phyloP scores from a whole-genome alignment of 495 filamentous ascomycete species.

The Tuber indicum region DNA sequence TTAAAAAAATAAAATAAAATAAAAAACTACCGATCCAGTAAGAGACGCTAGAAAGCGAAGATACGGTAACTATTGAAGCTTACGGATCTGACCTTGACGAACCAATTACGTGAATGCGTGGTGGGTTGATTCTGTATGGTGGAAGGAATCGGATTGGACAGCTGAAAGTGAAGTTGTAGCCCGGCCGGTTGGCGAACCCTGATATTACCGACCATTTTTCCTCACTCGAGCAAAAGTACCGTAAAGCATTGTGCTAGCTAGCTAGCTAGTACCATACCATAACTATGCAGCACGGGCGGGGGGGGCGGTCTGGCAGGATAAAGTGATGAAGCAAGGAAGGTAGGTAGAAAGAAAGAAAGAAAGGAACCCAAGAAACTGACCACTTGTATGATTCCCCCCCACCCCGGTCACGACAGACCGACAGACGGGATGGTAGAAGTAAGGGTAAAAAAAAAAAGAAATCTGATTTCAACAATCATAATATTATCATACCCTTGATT shows the following conservation, averaged over 20 bases:
- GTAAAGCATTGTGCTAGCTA: not conserved
- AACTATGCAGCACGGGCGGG: not conserved
- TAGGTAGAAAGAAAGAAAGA: not conserved
- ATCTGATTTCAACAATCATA: too few relatives aligned
- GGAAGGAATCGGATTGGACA: not conserved
- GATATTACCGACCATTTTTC: not conserved
- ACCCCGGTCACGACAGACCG: not conserved
- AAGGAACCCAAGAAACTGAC: not conserved
- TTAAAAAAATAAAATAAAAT: not conserved
- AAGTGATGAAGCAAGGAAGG: not conserved
- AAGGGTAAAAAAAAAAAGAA: not conserved
- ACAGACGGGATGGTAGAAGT: not conserved
- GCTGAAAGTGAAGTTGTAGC: not conserved
- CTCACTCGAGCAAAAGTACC: not conserved
- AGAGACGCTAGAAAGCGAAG: not conserved
- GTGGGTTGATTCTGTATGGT: not conserved
- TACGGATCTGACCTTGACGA: not conserved
- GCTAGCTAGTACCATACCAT: not conserved
- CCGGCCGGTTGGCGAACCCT: not conserved
- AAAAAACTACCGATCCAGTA: constrained; percentile 2
- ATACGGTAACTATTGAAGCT: not conserved
- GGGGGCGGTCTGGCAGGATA: not conserved
- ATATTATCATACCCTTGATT: not conserved
- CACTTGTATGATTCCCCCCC: not conserved
- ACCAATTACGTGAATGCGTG: not conserved